Conservation (phyloP, 345 rosid species). For the Bruguiera sexangula region DNA sequence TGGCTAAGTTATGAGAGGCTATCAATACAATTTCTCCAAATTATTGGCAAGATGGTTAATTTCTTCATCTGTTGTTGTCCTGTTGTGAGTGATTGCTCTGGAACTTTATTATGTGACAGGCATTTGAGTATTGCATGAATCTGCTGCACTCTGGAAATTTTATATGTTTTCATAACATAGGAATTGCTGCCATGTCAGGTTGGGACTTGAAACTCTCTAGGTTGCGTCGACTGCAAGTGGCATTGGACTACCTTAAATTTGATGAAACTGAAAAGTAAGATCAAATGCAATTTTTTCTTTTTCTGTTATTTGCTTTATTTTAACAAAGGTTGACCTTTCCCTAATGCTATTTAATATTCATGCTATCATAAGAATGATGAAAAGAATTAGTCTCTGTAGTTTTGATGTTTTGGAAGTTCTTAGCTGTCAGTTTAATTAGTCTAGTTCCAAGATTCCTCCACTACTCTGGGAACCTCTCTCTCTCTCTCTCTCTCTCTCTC, state of each 20-base stretch:
- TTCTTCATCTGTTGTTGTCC: background rate
- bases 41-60: background rate
- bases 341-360: background rate
- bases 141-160: conserved; percentile 6
- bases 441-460: too few relatives aligned
- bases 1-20: too few relatives aligned
- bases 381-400: too few relatives aligned
- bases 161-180: conserved; percentile 9
- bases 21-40: background rate
- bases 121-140: background rate
- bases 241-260: conserved; percentile 76
- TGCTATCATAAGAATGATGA: too few relatives aligned
- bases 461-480: too few relatives aligned
- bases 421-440: too few relatives aligned
- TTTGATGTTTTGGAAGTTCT: too few relatives aligned
- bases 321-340: background rate
- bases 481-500: too few relatives aligned
- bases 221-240: conserved; percentile 73
- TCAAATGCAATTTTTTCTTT: conserved; percentile 4
- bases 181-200: conserved; percentile 50
- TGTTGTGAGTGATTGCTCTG: background rate
- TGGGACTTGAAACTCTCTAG: conserved; percentile 83
- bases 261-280: conserved; percentile 83
- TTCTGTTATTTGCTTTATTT: background rate
- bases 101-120: conserved; percentile 4